Percentiles rank a stretch among this genome's conserved stretches.
These are phyloP conservation scores for Oryza brachyantha DNA, from an alignment of 176 grass and related monocot genomes.

Conservation along the genomic window DNA sequence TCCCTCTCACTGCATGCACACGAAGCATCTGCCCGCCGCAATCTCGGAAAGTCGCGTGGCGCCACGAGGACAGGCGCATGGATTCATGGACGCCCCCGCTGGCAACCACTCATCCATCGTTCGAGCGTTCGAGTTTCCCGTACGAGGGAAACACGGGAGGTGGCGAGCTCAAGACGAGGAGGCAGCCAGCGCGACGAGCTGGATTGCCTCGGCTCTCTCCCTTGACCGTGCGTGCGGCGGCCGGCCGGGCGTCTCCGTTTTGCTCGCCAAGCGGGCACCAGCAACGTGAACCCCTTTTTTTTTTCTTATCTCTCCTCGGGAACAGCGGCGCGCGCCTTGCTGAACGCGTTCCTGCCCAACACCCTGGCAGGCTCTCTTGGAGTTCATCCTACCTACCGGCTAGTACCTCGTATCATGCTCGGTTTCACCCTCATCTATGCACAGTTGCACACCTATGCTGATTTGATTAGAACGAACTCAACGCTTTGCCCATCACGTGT, in stretches of 20 bases:
- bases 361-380: background rate
- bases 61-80: background rate
- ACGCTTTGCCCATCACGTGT: background rate
- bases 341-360: slow-evolving; percentile 5
- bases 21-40: too few species aligned
- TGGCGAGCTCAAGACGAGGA: background rate
- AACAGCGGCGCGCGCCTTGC: background rate
- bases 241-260: too few species aligned
- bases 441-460: background rate
- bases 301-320: slow-evolving; percentile 1
- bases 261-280: background rate
- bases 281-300: background rate
- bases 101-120: background rate
- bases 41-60: background rate
- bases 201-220: background rate
- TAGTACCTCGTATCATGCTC: background rate
- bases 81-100: background rate
- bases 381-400: too few species aligned
- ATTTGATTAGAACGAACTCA: background rate
- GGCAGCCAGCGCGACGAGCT: background rate
- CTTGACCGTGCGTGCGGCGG: too few species aligned
- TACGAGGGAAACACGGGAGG: slow-evolving; percentile 35
- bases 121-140: background rate
- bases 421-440: background rate
- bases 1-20: too few species aligned